A percentile compares a stretch with the other conserved stretches of the same genome.
phyloP scores from a whole-genome alignment of 2,329 filamentous ascomycete genomes.

The Triangularia verruculosa region DNA sequence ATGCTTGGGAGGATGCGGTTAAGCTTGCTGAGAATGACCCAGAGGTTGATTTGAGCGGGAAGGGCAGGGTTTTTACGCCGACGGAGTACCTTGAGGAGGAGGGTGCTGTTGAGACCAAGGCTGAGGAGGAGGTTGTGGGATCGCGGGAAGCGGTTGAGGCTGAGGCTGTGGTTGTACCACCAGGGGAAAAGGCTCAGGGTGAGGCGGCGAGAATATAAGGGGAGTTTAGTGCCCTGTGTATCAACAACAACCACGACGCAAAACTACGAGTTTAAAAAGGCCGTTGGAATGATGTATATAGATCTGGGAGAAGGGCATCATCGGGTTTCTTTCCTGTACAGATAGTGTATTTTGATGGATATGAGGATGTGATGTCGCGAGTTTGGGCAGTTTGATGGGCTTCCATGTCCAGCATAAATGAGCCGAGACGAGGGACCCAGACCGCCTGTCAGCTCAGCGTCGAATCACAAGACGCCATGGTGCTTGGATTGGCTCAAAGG shows the following conservation, averaged over 20 bases:
- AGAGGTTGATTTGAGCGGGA: slow-evolving; percentile 59
- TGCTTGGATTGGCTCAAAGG: slow-evolving; percentile 20
- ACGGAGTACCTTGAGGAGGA: slow-evolving; percentile 37
- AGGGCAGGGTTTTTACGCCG: slow-evolving; percentile 51
- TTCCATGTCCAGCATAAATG: slow-evolving; percentile 22
- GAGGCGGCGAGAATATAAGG: slow-evolving; percentile 25
- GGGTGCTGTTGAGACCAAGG: slow-evolving; percentile 34
- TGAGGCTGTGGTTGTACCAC: slow-evolving; percentile 20
- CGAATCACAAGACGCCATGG: slow-evolving; percentile 24
- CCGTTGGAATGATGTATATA: background rate
- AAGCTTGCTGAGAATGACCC: slow-evolving; percentile 63
- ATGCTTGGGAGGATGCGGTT: slow-evolving; percentile 78
- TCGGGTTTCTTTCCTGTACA: slow-evolving; percentile 18
- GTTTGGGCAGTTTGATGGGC: background rate
- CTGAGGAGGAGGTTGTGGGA: slow-evolving; percentile 6
- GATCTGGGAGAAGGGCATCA: background rate
- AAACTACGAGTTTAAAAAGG: background rate
- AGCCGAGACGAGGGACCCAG: slow-evolving; percentile 27
- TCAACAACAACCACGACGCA: background rate
- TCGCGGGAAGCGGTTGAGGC: background rate
- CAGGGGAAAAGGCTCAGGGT: slow-evolving; percentile 12
- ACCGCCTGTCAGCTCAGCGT: slow-evolving; percentile 22
- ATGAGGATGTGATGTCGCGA: background rate
- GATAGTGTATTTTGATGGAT: slow-evolving; percentile 22
- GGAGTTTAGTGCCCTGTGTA: background rate